These are phyloP conservation scores for Cladosporium colombiae DNA, from an alignment of 2,329 filamentous ascomycete species.

Conservation along the genomic window DNA sequence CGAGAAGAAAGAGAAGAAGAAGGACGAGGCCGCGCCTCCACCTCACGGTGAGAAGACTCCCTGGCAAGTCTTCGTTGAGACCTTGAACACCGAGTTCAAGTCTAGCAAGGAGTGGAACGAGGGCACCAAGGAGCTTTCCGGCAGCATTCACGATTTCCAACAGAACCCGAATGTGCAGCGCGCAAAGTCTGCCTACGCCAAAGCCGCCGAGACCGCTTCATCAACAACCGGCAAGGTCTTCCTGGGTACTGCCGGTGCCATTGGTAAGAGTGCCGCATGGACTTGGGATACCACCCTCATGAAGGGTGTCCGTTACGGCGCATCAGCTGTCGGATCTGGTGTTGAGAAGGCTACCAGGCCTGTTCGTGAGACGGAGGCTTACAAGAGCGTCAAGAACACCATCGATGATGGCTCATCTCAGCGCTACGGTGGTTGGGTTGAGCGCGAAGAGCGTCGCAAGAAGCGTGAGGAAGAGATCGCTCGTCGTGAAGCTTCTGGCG, in stretches of 20 bases:
- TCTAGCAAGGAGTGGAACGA: constrained; percentile 99
- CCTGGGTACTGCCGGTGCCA: constrained; percentile 79
- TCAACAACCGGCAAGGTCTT: constrained; percentile 76
- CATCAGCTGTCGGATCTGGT: constrained; percentile 79
- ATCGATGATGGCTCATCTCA: constrained; percentile 97
- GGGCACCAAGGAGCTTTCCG: constrained; percentile 90
- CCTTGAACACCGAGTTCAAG: constrained; percentile 90
- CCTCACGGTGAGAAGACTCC: constrained; percentile 97
- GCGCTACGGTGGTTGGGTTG: constrained; percentile 92
- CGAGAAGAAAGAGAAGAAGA: constrained; percentile 58
- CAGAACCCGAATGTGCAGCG: constrained; percentile 89
- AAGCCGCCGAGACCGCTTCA: constrained; percentile 79
- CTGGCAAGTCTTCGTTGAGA: constrained; percentile 98
- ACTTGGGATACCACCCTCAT: constrained; percentile 96
- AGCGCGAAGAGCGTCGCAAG: constrained; percentile 89
- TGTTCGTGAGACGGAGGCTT: constrained; percentile 90
- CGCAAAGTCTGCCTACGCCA: constrained; percentile 82
- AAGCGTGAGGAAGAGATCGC: constrained; percentile 72
- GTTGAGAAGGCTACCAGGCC: constrained; percentile 95
- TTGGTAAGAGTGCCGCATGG: constrained; percentile 91
- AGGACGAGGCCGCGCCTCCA: constrained; percentile 76
- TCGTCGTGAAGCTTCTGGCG: constrained; percentile 47
- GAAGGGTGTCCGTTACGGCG: constrained; percentile 84
- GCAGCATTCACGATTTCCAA: constrained; percentile 84
- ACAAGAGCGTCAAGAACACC: constrained; percentile 87